Evolutionary conservation across 768 basidiomycete genomes (phyloP).

Genomic region (Neoboletus magnificus): DNA sequence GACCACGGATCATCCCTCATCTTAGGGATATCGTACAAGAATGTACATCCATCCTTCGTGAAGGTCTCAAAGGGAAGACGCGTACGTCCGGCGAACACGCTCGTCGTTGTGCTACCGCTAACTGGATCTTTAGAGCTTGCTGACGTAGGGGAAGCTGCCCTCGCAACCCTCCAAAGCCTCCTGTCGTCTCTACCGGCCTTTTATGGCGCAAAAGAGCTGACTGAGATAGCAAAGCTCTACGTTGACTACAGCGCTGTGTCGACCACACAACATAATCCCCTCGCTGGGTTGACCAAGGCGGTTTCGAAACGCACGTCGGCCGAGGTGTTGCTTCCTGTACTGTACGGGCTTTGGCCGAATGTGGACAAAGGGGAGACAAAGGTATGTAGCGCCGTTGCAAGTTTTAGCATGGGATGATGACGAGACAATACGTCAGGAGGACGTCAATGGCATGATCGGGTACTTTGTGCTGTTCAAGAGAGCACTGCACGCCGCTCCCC

Average conservation of each 20-base stretch:
- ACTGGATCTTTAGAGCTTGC: slow-evolving; percentile 26
- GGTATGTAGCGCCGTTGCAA: slow-evolving; percentile 28
- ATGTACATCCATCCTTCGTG: slow-evolving; percentile 47
- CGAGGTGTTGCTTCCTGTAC: slow-evolving; percentile 61
- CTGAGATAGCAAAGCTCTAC: slow-evolving; percentile 53
- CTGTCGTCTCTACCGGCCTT: slow-evolving; percentile 79
- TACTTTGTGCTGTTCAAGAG: slow-evolving; percentile 72
- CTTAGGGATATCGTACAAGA: slow-evolving; percentile 69
- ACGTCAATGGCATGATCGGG: slow-evolving; percentile 25
- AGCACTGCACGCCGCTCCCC: slow-evolving; percentile 59
- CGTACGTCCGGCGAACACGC: slow-evolving; percentile 29
- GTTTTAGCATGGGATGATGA: not conserved
- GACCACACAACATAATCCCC: slow-evolving; percentile 24
- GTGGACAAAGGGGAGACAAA: slow-evolving; percentile 33
- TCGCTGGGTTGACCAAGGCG: slow-evolving; percentile 50
- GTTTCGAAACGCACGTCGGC: slow-evolving; percentile 69
- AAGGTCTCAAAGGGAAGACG: slow-evolving; percentile 30
- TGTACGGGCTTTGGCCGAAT: slow-evolving; percentile 56
- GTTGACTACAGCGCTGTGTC: slow-evolving; percentile 38
- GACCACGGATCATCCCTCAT: slow-evolving; percentile 84
- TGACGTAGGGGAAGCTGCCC: slow-evolving; percentile 34
- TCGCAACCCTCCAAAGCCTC: slow-evolving; percentile 60
- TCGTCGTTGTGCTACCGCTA: not conserved
- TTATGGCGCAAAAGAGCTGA: slow-evolving; percentile 62
- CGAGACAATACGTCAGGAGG: slow-evolving; percentile 16